Evolutionary conservation across 345 rosid genomes (phyloP).

Genomic region (Arabidopsis suecica): DNA sequence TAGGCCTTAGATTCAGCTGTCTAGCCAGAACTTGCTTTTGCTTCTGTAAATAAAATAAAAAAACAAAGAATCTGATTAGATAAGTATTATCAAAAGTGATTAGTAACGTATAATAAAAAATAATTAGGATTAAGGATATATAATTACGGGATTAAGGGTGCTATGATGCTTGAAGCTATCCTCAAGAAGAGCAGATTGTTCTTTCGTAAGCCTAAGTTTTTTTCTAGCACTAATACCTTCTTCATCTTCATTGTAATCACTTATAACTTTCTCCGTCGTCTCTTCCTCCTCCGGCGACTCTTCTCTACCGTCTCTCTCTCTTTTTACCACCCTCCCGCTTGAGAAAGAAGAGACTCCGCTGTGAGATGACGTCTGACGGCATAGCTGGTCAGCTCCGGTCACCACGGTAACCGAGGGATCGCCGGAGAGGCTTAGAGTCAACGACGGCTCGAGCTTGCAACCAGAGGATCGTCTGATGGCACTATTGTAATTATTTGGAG

Average conservation of each 20-base stretch:
- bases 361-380: conserved; percentile 67
- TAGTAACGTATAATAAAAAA: conserved; percentile 3
- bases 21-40: conserved; percentile 91
- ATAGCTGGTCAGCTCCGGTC: conserved; percentile 39
- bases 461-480: conserved; percentile 33
- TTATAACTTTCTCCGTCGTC: conserved; percentile 34
- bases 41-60: conserved; percentile 53
- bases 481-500: conserved; percentile 34
- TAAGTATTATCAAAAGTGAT: conserved; percentile 16
- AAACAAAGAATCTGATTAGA: neutral
- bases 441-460: conserved; percentile 53
- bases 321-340: conserved; percentile 52
- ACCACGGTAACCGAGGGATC: conserved; percentile 39
- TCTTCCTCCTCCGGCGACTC: conserved; percentile 52
- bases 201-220: conserved; percentile 93
- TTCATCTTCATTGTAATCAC: conserved; percentile 56
- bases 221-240: conserved; percentile 73
- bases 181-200: conserved; percentile 90
- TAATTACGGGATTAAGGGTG: conserved; percentile 89
- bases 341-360: conserved; percentile 64
- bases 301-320: conserved; percentile 77
- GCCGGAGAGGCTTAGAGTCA: conserved; percentile 58
- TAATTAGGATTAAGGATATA: neutral
- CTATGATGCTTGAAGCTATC: conserved; percentile 96
- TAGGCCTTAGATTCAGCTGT: conserved; percentile 84